phyloP scores from a whole-genome alignment of 352 stramenopile species.

The Phytophthora fragariaefolia region DNA sequence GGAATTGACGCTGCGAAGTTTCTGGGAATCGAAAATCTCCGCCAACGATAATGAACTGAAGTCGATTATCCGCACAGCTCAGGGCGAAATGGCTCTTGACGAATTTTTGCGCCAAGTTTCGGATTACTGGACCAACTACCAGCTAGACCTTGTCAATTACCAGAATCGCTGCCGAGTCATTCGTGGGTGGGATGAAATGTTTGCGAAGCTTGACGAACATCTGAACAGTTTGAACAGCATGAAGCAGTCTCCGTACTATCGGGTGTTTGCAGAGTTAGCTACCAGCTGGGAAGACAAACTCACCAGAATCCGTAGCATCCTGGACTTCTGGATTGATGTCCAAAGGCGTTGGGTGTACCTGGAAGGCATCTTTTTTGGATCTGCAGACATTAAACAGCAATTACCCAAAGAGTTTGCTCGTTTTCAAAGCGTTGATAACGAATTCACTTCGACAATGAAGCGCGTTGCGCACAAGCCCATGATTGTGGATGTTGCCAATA shows the following conservation, averaged over 20 bases:
- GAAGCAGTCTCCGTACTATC: constrained; percentile 99
- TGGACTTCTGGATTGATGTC: constrained; percentile 99
- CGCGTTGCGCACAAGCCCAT: constrained; percentile 96
- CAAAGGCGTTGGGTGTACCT: constrained; percentile 99
- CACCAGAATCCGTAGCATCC: constrained; percentile 95
- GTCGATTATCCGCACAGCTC: constrained; percentile 97
- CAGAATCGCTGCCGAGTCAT: constrained; percentile 97
- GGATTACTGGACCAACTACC: constrained; percentile 91
- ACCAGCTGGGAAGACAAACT: constrained; percentile 98
- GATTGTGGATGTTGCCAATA: constrained; percentile 95
- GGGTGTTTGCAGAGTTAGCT: constrained; percentile 97
- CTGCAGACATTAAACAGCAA: constrained; percentile 99
- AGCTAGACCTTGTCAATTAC: constrained; percentile 94
- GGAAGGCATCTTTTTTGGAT: constrained; percentile 99
- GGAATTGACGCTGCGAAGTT: constrained; percentile 95
- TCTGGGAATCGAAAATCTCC: constrained; percentile 97
- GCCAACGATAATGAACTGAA: constrained; percentile 95
- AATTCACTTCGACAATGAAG: constrained; percentile 99
- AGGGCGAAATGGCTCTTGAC: constrained; percentile 99
- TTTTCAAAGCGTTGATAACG: constrained; percentile 99
- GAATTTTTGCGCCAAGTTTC: constrained; percentile 97
- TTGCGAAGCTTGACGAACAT: constrained; percentile 99
- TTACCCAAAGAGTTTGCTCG: constrained; percentile 97
- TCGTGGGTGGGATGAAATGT: constrained; percentile 99
- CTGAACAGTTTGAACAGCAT: constrained; percentile 98